These are phyloP conservation scores for Panicum hallii DNA, from an alignment of 202 grass and related monocot genomes.

Conservation along the genomic window DNA sequence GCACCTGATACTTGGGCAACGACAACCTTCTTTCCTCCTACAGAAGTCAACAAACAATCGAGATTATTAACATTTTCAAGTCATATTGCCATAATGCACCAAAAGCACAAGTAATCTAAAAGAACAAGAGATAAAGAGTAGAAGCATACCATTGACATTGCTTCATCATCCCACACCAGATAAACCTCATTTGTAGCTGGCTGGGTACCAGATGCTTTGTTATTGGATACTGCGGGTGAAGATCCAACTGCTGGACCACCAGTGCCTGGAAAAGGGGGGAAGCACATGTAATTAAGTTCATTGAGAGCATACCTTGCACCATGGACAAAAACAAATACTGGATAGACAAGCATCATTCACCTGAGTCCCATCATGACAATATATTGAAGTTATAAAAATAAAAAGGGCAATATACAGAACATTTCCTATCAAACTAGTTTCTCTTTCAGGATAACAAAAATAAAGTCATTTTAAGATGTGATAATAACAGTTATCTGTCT, in stretches of 20 bases:
- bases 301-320: slow-evolving; percentile 39
- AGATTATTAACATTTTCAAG: slow-evolving; percentile 7
- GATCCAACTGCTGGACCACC: slow-evolving; percentile 54
- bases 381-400: slow-evolving; percentile 11
- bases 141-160: slow-evolving; percentile 92
- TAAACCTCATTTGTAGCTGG: slow-evolving; percentile 83
- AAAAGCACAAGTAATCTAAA: slow-evolving; percentile 4
- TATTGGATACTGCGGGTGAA: slow-evolving; percentile 62
- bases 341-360: not conserved
- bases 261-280: slow-evolving; percentile 64
- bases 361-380: not conserved
- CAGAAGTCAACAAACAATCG: slow-evolving; percentile 43
- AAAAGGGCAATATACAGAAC: slow-evolving; percentile 1
- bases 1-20: slow-evolving; percentile 84
- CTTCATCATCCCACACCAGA: slow-evolving; percentile 98
- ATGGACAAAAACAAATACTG: slow-evolving; percentile 26
- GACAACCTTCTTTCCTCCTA: slow-evolving; percentile 98
- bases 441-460: slow-evolving; percentile 23
- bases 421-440: slow-evolving; percentile 16
- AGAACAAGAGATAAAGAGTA: slow-evolving; percentile 26
- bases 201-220: slow-evolving; percentile 61
- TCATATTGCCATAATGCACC: slow-evolving; percentile 13
- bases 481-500: not conserved
- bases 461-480: not conserved
- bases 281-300: slow-evolving; percentile 54